Conservation (phyloP, 2,329 filamentous ascomycete species). For the Colletotrichum simmondsii region DNA sequence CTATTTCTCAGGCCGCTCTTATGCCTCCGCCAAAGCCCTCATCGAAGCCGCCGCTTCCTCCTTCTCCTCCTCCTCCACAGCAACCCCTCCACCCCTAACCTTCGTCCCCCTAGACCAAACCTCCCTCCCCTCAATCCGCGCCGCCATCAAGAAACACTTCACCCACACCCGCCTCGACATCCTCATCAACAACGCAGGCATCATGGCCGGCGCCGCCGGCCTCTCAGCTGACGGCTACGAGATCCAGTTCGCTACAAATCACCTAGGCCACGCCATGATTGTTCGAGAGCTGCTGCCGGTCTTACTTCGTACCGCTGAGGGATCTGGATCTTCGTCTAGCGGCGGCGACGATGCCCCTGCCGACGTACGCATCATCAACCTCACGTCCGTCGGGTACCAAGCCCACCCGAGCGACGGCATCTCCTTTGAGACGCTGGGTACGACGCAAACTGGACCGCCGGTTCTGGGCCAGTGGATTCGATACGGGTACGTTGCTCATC, state of each 20-base stretch:
- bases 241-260: constrained; percentile 39
- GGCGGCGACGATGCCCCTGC: background rate
- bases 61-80: background rate
- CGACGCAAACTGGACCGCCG: constrained; percentile 6
- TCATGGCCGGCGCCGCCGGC: constrained; percentile 33
- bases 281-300: constrained; percentile 41
- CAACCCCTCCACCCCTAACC: constrained; percentile 36
- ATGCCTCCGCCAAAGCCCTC: constrained; percentile 55
- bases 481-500: constrained; percentile 11
- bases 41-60: constrained; percentile 36
- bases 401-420: constrained; percentile 21
- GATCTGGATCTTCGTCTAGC: too few relatives aligned
- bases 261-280: constrained; percentile 33
- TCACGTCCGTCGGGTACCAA: constrained; percentile 36
- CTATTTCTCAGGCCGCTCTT: constrained; percentile 63
- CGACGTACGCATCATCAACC: constrained; percentile 24
- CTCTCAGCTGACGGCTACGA: constrained; percentile 39
- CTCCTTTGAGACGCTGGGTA: constrained; percentile 12
- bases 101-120: constrained; percentile 59
- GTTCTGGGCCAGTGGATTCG: constrained; percentile 42
- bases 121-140: constrained; percentile 57
- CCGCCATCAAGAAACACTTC: constrained; percentile 20
- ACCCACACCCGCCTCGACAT: constrained; percentile 51
- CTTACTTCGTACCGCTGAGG: constrained; percentile 10
- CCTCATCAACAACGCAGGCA: constrained; percentile 44